These are phyloP conservation scores for Yamadazyma diospyri DNA, from an alignment of 1,139 yeast species.

Conservation along the genomic window DNA sequence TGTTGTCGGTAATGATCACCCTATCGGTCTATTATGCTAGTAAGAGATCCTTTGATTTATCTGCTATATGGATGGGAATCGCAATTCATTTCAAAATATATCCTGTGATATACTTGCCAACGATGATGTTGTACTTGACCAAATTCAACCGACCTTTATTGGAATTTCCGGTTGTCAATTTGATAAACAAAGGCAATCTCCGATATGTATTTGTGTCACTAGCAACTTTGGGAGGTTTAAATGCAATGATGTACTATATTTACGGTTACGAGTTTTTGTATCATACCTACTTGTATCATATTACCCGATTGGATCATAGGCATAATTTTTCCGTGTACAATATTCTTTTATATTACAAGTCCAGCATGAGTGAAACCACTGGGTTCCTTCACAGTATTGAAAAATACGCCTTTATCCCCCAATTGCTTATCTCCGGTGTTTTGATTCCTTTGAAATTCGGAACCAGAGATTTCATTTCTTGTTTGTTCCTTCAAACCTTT, in stretches of 20 bases:
- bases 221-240: slow-evolving; percentile 43
- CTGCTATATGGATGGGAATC: slow-evolving; percentile 70
- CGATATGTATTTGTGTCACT: slow-evolving; percentile 38
- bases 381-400: slow-evolving; percentile 22
- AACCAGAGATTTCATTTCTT: slow-evolving; percentile 50
- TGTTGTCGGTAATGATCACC: slow-evolving; percentile 76
- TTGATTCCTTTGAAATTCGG: slow-evolving; percentile 61
- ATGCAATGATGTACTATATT: slow-evolving; percentile 55
- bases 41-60: slow-evolving; percentile 28
- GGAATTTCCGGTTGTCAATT: slow-evolving; percentile 26
- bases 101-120: slow-evolving; percentile 78
- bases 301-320: slow-evolving; percentile 82
- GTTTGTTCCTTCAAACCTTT: slow-evolving; percentile 84
- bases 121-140: slow-evolving; percentile 36
- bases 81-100: slow-evolving; percentile 89
- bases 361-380: slow-evolving; percentile 27
- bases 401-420: slow-evolving; percentile 78
- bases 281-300: slow-evolving; percentile 80
- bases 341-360: slow-evolving; percentile 64
- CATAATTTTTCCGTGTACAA: slow-evolving; percentile 93
- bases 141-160: slow-evolving; percentile 19
- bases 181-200: slow-evolving; percentile 46
- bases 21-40: slow-evolving; percentile 47
- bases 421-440: slow-evolving; percentile 56
- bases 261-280: slow-evolving; percentile 78